These are phyloP conservation scores for Sorghum bicolor DNA, from an alignment of 176 grass and related monocot species.

Conservation along the genomic window Sorghum_bicolor_NCBIv3 NC_012870.2:69331001-69331500, in stretches of 20 bases:
- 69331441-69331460: background rate
- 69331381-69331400: background rate
- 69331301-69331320: background rate
- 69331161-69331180: background rate
- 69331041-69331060: too few relatives aligned
- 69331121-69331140: background rate
- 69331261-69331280: background rate
- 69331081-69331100: too few relatives aligned
- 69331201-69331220: background rate
- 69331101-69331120: background rate
- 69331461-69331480: background rate
- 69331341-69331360: background rate
- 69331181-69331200: background rate
- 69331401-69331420: background rate
- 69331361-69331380: background rate
- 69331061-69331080: too few relatives aligned
- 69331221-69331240: background rate
- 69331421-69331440: background rate
- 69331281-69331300: background rate
- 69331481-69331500: too few relatives aligned
- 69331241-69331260: too few relatives aligned
- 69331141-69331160: background rate
- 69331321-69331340: background rate
- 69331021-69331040: background rate
- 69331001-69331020: background rate